phyloP scores from a whole-genome alignment of 1,284 basidiomycete species.

The Hymenochaete sp. region DNA sequence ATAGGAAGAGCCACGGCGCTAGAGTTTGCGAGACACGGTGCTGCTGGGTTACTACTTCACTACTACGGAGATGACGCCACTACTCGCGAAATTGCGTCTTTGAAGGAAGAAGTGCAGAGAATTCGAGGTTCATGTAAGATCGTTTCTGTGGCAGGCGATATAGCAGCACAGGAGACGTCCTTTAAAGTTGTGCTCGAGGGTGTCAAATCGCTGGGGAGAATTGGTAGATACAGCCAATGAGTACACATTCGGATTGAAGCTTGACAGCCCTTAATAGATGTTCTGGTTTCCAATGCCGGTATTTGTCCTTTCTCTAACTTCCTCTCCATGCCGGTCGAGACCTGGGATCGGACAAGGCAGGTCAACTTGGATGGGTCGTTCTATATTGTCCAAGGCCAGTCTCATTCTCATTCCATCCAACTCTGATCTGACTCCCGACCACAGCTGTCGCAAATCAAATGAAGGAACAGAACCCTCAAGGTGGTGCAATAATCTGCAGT shows the following conservation, averaged over 20 bases:
- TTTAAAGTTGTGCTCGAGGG: conserved; percentile 42
- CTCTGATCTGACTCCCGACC: neutral
- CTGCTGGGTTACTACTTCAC: conserved; percentile 60
- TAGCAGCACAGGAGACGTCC: conserved; percentile 54
- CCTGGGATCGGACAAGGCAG: conserved; percentile 62
- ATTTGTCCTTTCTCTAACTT: conserved; percentile 79
- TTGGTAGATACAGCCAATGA: conserved; percentile 39
- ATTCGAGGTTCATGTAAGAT: conserved; percentile 28
- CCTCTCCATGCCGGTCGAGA: conserved; percentile 61
- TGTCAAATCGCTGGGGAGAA: conserved; percentile 50
- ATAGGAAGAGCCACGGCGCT: conserved; percentile 72
- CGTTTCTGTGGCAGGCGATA: conserved; percentile 55
- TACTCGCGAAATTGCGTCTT: conserved; percentile 37
- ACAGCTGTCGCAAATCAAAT: conserved; percentile 73
- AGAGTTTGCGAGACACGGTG: conserved; percentile 56
- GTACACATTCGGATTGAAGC: neutral
- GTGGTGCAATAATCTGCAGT: conserved; percentile 69
- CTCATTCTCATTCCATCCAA: neutral
- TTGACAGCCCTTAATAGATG: conserved; percentile 32
- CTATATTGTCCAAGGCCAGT: conserved; percentile 59
- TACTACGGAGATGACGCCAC: conserved; percentile 60
- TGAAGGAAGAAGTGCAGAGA: conserved; percentile 39
- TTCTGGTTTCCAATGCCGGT: conserved; percentile 65
- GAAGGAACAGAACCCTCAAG: conserved; percentile 59
- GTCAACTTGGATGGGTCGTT: conserved; percentile 78